These are phyloP conservation scores for Epicoccum nigrum DNA, from an alignment of 2,329 filamentous ascomycete species.

Conservation along the genomic window DNA sequence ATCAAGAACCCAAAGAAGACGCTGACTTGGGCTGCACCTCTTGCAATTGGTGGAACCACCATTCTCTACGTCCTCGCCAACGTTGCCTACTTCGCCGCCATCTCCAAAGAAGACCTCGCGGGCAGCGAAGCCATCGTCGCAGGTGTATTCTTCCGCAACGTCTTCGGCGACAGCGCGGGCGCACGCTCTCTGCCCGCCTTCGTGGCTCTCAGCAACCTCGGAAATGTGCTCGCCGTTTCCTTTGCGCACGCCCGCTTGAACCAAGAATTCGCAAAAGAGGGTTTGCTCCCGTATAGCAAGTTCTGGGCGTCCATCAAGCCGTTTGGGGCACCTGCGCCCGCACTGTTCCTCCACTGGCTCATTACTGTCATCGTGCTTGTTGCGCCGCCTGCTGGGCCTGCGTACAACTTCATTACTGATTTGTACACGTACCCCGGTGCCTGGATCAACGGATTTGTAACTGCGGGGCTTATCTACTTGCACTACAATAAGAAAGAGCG, in stretches of 20 bases:
- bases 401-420: constrained; percentile 71
- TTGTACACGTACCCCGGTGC: constrained; percentile 51
- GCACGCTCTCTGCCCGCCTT: constrained; percentile 54
- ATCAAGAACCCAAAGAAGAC: constrained; percentile 62
- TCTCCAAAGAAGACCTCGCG: constrained; percentile 64
- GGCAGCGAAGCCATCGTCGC: constrained; percentile 66
- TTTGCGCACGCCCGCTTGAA: constrained; percentile 66
- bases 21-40: constrained; percentile 61
- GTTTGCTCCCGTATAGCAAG: constrained; percentile 67
- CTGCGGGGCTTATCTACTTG: constrained; percentile 45
- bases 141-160: constrained; percentile 65
- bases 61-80: constrained; percentile 69
- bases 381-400: constrained; percentile 69
- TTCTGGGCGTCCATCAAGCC: constrained; percentile 74
- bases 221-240: constrained; percentile 66
- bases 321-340: constrained; percentile 63
- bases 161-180: constrained; percentile 64
- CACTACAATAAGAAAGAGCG: constrained; percentile 42
- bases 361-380: constrained; percentile 69
- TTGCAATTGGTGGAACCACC: constrained; percentile 64
- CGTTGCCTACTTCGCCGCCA: constrained; percentile 69
- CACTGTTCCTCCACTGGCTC: constrained; percentile 68
- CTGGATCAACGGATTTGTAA: constrained; percentile 48
- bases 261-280: constrained; percentile 73
- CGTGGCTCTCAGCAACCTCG: constrained; percentile 66